A percentile compares a stretch with the other conserved stretches of the same genome.
phyloP scores from a whole-genome alignment of 1,139 yeast species.

The Yamadazyma atmosphaerica region DNA sequence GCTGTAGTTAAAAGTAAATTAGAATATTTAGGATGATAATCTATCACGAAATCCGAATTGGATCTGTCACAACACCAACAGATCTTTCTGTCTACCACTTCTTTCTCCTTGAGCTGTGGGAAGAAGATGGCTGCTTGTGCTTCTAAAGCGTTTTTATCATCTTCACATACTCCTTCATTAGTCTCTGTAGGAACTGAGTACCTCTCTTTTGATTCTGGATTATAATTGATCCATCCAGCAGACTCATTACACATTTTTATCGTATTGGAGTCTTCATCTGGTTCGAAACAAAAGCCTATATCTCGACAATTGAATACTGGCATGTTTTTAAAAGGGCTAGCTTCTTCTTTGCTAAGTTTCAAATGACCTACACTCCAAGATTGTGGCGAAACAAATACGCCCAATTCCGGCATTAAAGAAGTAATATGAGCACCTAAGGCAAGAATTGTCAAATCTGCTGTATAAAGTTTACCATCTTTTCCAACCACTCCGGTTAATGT shows the following conservation, averaged over 20 bases:
- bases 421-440: slow-evolving; percentile 40
- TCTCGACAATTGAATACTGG: slow-evolving; percentile 44
- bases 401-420: slow-evolving; percentile 31
- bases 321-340: slow-evolving; percentile 24
- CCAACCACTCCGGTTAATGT: slow-evolving; percentile 16
- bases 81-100: slow-evolving; percentile 16
- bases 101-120: slow-evolving; percentile 14
- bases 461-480: slow-evolving; percentile 5
- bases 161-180: slow-evolving; percentile 14
- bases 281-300: slow-evolving; percentile 32
- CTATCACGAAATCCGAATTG: slow-evolving; percentile 19
- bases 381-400: slow-evolving; percentile 20
- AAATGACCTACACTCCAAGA: slow-evolving; percentile 45
- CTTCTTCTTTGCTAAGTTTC: slow-evolving; percentile 32
- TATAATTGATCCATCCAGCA: slow-evolving; percentile 19
- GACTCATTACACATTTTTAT: slow-evolving; percentile 21
- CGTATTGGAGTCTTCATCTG: slow-evolving; percentile 20
- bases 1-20: slow-evolving; percentile 20
- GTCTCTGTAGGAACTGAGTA: slow-evolving; percentile 17
- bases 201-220: slow-evolving; percentile 4
- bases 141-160: slow-evolving; percentile 11
- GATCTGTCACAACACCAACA: slow-evolving; percentile 24
- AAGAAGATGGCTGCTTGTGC: slow-evolving; percentile 13
- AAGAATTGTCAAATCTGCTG: slow-evolving; percentile 29
- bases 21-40: slow-evolving; percentile 16